A percentile compares a stretch with the other conserved stretches of the same genome.
These are phyloP conservation scores for Coemansia asiatica DNA, from an alignment of 192 early-diverging fungal genomes.

Conservation along the genomic window DNA sequence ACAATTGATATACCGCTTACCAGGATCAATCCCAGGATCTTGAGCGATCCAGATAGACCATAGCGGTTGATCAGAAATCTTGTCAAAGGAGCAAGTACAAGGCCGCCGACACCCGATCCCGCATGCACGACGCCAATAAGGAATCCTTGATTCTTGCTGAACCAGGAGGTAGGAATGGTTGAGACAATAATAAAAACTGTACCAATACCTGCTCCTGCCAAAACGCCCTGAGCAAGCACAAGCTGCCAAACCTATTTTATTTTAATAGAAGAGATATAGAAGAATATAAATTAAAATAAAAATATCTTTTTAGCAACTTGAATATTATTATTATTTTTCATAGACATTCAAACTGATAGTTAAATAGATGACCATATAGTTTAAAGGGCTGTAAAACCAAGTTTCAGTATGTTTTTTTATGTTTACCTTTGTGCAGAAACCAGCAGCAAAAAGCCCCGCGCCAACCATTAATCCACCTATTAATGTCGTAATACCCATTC, in stretches of 20 bases:
- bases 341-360: too few relatives aligned
- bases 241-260: conserved; percentile 50
- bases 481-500: conserved; percentile 54
- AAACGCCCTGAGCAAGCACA: conserved; percentile 40
- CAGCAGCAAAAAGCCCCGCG: conserved; percentile 36
- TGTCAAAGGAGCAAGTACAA: conserved; percentile 47
- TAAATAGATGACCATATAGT: too few relatives aligned
- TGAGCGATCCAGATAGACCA: conserved; percentile 38
- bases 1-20: conserved; percentile 39
- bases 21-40: conserved; percentile 41
- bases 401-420: background rate
- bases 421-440: conserved; percentile 46
- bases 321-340: too few relatives aligned
- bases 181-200: conserved; percentile 54
- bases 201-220: conserved; percentile 48
- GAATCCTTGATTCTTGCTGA: conserved; percentile 54
- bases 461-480: conserved; percentile 40
- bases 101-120: conserved; percentile 52
- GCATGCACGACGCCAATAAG: conserved; percentile 54
- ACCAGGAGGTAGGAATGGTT: conserved; percentile 55
- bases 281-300: too few relatives aligned
- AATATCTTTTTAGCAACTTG: too few relatives aligned
- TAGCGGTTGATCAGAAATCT: conserved; percentile 50
- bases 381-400: too few relatives aligned
- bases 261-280: background rate